Base-by-base conservation (phyloP, 108 stramenopile genomes). In the Mayamaea pseudoterrestris region DNA sequence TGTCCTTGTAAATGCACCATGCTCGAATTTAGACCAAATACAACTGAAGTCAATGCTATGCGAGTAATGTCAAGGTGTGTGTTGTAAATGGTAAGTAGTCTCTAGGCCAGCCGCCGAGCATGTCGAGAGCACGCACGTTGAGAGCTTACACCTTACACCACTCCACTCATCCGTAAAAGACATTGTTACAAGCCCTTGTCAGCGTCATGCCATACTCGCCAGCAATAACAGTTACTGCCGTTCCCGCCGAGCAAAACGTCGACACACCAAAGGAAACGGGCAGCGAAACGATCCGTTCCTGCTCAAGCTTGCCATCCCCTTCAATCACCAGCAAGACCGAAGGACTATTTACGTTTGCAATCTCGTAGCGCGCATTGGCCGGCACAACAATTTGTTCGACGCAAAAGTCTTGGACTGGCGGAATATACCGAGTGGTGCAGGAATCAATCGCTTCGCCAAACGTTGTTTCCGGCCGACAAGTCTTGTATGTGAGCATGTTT, bases 401-500 rank as follows among this genome's bases (percentile, higher is more conserved):
- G n/a, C 29, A 30, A 51, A 51, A 51, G 27, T 51, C 50, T 11
- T 35, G 29, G 20, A 51, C 30, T 2, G 50, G 50, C 2, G 50
- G 50, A 25, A 25, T 36, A 21, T 51, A 51, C 8, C 28, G 13
- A 14, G 34, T 51, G 2, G 29, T 31, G n/a, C 36, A 37, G 18
- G 18, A 12, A 37, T 51, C 50, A 8, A 6, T 41, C 4, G 9
- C 12, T 3, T 11, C 3, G 14, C 51, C 50, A 30, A n/a, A n/a
- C n/a, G n/a, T n/a, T n/a, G n/a, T n/a, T n/a, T n/a, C n/a, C n/a
- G n/a, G n/a, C n/a, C n/a, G n/a, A n/a, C n/a, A n/a, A n/a, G n/a
- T n/a, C n/a, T n/a, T 57, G 62, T 94, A 97, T 3, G 93, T 95
- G n/a, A 98, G 75, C 89, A 97, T 98, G 23, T 75, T 62, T 12